phyloP scores from a whole-genome alignment of 2,329 filamentous ascomycete genomes.

The Allantophomopsis lycopodina region DNA sequence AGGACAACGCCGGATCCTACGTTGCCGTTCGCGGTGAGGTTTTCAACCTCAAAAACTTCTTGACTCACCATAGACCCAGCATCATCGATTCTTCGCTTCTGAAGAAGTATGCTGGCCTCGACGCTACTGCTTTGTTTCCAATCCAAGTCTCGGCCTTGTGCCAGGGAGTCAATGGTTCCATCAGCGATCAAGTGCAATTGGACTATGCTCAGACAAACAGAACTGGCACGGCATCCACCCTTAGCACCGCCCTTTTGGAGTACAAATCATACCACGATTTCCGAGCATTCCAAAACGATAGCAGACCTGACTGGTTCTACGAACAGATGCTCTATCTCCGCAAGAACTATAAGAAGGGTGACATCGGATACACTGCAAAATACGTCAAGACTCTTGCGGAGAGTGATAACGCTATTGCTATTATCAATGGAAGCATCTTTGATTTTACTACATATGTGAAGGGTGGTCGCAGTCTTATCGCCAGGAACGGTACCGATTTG shows the following conservation, averaged over 20 bases:
- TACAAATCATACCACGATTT: constrained; percentile 76
- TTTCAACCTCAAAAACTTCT: constrained; percentile 65
- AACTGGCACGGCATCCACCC: constrained; percentile 48
- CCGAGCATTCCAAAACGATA: constrained; percentile 69
- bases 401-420: constrained; percentile 56
- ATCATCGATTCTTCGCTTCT: constrained; percentile 44
- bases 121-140: constrained; percentile 83
- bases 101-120: constrained; percentile 71
- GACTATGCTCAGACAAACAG: constrained; percentile 72
- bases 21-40: constrained; percentile 80
- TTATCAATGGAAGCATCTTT: constrained; percentile 69
- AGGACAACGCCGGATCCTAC: constrained; percentile 47
- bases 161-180: constrained; percentile 52
- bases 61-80: constrained; percentile 65
- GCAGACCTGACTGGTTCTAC: constrained; percentile 79
- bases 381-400: constrained; percentile 60
- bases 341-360: constrained; percentile 71
- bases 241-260: constrained; percentile 58
- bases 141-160: constrained; percentile 90
- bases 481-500: constrained; percentile 34
- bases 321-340: constrained; percentile 75
- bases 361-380: constrained; percentile 66
- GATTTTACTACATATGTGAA: constrained; percentile 75
- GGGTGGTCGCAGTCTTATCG: constrained; percentile 56
- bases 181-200: constrained; percentile 63